phyloP scores from a whole-genome alignment of 2,329 filamentous ascomycete species.

The Botrytis deweyae region DNA sequence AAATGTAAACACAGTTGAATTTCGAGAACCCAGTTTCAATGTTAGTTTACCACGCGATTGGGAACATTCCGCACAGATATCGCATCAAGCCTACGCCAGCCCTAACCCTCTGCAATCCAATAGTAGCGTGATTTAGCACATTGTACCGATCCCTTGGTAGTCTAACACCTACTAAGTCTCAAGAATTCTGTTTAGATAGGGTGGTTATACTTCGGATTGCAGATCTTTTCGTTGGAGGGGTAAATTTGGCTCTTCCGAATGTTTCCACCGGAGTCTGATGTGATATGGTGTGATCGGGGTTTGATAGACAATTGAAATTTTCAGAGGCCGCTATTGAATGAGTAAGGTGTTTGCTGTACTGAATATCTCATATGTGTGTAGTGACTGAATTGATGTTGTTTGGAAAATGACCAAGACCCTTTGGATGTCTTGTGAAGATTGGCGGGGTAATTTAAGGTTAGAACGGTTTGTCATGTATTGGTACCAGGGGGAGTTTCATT shows the following conservation, averaged over 20 bases:
- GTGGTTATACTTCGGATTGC: not conserved
- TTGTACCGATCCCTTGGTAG: not conserved
- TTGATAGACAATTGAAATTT: not conserved
- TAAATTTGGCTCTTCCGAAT: not conserved
- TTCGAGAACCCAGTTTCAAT: not conserved
- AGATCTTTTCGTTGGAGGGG: not conserved
- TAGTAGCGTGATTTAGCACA: not conserved
- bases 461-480: not conserved
- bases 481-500: not conserved
- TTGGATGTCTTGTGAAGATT: not conserved
- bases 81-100: not conserved
- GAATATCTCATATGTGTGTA: not conserved
- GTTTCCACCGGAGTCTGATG: not conserved
- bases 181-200: not conserved
- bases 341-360: not conserved
- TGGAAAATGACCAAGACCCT: not conserved
- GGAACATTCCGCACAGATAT: not conserved
- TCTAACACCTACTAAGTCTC: not conserved
- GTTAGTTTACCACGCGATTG: not conserved
- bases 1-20: not conserved
- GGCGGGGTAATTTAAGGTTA: not conserved
- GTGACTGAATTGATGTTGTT: not conserved
- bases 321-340: not conserved
- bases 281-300: not conserved
- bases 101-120: not conserved